Conservation (phyloP, 2,329 filamentous ascomycete species). For the Colletotrichum sp. region DNA sequence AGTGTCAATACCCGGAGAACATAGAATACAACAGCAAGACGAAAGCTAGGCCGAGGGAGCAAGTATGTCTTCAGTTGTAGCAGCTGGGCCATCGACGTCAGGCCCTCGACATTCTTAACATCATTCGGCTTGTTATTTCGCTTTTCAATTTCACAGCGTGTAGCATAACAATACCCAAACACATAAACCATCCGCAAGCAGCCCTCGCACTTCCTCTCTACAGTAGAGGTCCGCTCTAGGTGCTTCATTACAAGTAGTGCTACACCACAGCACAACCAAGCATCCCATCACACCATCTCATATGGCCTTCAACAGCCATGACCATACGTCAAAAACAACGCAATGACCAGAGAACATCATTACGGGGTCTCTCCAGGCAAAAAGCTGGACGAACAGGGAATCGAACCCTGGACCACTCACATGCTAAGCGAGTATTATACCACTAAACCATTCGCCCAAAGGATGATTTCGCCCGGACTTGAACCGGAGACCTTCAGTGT, state of each 20-base stretch:
- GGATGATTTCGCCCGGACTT: conserved; percentile 19
- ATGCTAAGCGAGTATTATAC: conserved; percentile 22
- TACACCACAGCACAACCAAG: background rate
- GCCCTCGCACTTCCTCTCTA: background rate
- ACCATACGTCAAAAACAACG: background rate
- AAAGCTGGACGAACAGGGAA: conserved; percentile 13
- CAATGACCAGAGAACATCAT: background rate
- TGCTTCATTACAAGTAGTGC: background rate
- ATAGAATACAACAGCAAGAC: background rate
- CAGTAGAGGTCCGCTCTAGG: background rate
- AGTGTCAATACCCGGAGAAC: background rate
- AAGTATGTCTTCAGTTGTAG: background rate
- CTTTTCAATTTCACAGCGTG: background rate
- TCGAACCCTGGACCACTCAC: conserved; percentile 12
- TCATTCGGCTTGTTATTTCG: background rate
- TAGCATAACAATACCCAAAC: background rate
- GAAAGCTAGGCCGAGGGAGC: background rate
- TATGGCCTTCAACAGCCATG: background rate
- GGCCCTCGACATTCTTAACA: background rate
- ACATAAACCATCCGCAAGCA: background rate
- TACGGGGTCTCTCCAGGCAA: background rate
- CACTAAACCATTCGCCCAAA: conserved; percentile 17
- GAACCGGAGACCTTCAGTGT: conserved; percentile 22
- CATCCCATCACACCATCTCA: background rate
- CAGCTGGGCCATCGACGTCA: background rate